These are phyloP conservation scores for Albifimbria verrucaria DNA, from an alignment of 2,329 filamentous ascomycete species.

Conservation along the genomic window DNA sequence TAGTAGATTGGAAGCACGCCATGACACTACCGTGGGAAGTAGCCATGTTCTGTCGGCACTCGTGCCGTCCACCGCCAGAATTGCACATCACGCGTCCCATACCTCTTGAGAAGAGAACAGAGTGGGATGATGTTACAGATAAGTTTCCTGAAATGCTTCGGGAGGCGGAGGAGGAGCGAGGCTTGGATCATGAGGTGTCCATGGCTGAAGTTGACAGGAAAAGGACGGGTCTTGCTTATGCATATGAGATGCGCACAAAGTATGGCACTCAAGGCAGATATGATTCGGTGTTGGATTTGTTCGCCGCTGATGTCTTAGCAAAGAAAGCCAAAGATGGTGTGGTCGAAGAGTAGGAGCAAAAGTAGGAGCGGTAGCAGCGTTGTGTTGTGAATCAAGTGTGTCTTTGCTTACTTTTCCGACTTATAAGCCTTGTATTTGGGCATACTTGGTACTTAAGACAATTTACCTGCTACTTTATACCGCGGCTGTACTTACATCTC, in stretches of 20 bases:
- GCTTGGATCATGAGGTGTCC: not conserved
- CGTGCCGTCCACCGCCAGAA: not conserved
- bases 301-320: no score
- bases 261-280: not conserved
- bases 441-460: no score
- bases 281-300: not conserved
- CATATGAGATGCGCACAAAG: not conserved
- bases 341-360: no score
- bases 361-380: no score
- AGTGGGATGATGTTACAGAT: not conserved
- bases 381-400: no score
- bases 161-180: not conserved
- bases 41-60: not conserved
- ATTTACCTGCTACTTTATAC: no score
- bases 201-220: not conserved
- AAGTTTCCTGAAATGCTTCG: not conserved
- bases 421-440: no score
- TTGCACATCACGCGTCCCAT: not conserved
- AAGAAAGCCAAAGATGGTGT: no score
- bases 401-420: no score
- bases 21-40: not conserved
- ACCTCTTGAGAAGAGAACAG: not conserved
- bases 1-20: not conserved
- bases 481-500: no score
- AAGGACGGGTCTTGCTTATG: not conserved